Evolutionary conservation across 495 filamentous ascomycete species (phyloP), one percentile per base, ranked within the genome.

Genomic region (Rhizodiscina lignyota): DNA sequence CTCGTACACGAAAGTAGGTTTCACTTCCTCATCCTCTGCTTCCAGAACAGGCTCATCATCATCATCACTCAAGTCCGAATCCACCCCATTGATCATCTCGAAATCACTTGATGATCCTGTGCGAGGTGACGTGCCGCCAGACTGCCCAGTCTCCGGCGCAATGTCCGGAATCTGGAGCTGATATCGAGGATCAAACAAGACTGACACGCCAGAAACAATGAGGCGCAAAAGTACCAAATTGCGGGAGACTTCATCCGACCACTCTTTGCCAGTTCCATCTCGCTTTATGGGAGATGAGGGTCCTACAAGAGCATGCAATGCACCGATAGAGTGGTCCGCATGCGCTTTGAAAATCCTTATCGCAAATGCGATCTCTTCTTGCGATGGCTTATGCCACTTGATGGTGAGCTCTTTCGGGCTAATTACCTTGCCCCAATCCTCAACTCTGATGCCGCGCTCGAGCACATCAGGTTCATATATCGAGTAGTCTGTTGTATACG

Each of bases 241-340:
- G 38, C 89, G 63, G 3, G 84, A 82, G 21, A 94, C 76, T 55
- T 96, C 91, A 56, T 99, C 89, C 0, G 86, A 94, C 89, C 89
- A 99, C 45, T 91, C 86, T 55, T 96, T 96, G 35, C 87, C 89
- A 49, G 80, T 91, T 29, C 89, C 89, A 45, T 91, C 84, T 29
- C 87, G 69, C 54, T 86, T 94, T 20, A 94, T 74, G n/a, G 67
- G 76, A 3, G 86, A 83, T 21, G 73, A 70, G 23, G 83, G 77
- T 41, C 77, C 70, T 36, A 82, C 91, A 22, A 99, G 64, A 21
- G 75, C 68, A 28, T 64, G 66, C 1, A 99, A 59, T 22, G 77
- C 70, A 22, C 67, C 63, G 30, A 87, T 59, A n/a, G 78, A 77
- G 37, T 57, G 60, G 29, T 70, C 66, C 10, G 70, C 66, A 49